Base-by-base conservation (phyloP, 495 filamentous ascomycete genomes). In the Penicillium bovifimosum region DNA sequence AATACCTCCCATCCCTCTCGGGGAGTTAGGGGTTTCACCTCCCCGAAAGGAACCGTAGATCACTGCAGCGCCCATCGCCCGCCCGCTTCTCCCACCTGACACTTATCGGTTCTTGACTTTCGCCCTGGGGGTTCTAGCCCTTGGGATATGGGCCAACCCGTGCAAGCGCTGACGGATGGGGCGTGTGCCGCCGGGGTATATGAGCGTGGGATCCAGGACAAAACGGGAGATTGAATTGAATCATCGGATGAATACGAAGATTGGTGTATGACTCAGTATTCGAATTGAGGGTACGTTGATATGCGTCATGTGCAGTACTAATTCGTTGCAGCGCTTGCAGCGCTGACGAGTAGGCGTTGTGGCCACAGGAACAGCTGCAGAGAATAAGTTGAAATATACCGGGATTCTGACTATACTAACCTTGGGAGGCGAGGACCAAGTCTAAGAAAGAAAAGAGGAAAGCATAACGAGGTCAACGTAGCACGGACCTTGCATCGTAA, bases 21-120 rank as follows among this genome's bases (percentile, higher is more conserved):
- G 60, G 54, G 60, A 56, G n/a, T 52, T 39, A 38, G 13, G 42
- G 45, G 45, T 11, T 42, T 5, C 13, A 27, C 8, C 47, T 54
- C 53, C 60, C 60, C 57, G 60, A 52, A 27, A 16, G 27, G 13
- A n/a, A 29, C 10, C 26, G 59, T 55, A 60, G 59, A 64, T 62
- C 59, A 54, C 44, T 62, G 59, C 59, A 62, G 40, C 38, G 20
- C 11, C 17, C 24, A 42, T 42, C 38, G 11, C n/a, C n/a, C 7
- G 18, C 8, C 32, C 32, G 11, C 26, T 32, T 13, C 18, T 29
- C 28, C 9, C 28, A 24, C 16, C 16, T n/a, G 28, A 26, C 31
- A 36, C 33, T 16, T 41, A 10, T 9, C 18, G 29, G 46, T 38
- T 29, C 31, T 38, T 39, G 24, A 26, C 20, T 39, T 38, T 39